phyloP scores from a whole-genome alignment of 768 basidiomycete genomes.

The Boletales sp. region DNA sequence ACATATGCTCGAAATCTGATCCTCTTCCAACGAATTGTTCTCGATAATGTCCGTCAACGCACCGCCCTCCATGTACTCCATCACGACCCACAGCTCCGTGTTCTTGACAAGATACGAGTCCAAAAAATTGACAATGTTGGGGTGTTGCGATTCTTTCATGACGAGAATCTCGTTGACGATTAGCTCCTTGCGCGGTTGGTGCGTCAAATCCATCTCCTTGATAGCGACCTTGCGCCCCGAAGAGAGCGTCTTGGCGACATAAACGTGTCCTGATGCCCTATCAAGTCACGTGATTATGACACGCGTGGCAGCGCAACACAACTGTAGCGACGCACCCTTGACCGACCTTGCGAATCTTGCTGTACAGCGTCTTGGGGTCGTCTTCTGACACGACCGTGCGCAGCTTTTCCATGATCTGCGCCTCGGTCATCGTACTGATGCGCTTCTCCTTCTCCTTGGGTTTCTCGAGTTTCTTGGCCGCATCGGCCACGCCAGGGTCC shows the following conservation, averaged over 20 bases:
- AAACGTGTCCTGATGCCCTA: constrained; percentile 96
- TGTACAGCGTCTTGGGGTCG: constrained; percentile 87
- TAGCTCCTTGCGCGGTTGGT: constrained; percentile 94
- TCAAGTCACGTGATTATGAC: constrained; percentile 8
- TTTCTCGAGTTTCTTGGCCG: constrained; percentile 64
- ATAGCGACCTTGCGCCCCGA: constrained; percentile 90
- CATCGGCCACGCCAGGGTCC: constrained; percentile 56
- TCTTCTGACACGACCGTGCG: constrained; percentile 81
- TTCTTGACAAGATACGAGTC: constrained; percentile 87
- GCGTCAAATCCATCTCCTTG: constrained; percentile 96
- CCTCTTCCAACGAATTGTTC: constrained; percentile 92
- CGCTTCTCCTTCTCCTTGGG: constrained; percentile 66
- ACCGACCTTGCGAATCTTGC: constrained; percentile 98
- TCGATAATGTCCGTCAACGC: constrained; percentile 97
- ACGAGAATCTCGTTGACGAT: constrained; percentile 98
- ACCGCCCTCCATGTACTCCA: constrained; percentile 99
- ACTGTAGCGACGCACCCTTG: constrained; percentile 71
- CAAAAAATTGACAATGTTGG: constrained; percentile 95
- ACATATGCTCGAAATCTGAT: constrained; percentile 90
- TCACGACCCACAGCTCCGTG: constrained; percentile 93
- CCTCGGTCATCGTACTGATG: constrained; percentile 95
- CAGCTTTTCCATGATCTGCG: constrained; percentile 97
- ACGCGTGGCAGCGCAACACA: neutral
- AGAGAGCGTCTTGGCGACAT: constrained; percentile 87
- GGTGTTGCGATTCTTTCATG: constrained; percentile 97